Evolutionary conservation across 352 stramenopile species (phyloP).

Genomic region (Globisporangium middletonii): DNA sequence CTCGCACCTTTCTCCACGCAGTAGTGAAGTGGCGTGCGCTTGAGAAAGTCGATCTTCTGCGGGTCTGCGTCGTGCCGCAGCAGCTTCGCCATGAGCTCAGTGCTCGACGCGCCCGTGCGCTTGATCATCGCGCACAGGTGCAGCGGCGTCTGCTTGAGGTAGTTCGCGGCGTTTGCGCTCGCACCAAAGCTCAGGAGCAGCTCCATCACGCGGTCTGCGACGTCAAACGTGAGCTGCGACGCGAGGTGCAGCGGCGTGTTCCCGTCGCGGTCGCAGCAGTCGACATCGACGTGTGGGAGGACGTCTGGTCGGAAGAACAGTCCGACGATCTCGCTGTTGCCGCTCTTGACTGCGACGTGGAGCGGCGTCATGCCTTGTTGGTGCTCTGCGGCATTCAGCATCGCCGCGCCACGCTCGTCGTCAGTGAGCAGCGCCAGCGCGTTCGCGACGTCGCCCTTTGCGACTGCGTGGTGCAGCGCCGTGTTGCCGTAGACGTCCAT

Average conservation of each 20-base stretch:
- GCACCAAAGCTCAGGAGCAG: conserved; percentile 67
- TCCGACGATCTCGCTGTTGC: conserved; percentile 56
- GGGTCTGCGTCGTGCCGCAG: conserved; percentile 51
- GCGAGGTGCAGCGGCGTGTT: conserved; percentile 68
- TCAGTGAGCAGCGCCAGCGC: conserved; percentile 46
- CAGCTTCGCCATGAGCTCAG: conserved; percentile 55
- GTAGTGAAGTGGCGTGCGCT: conserved; percentile 71
- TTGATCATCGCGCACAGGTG: conserved; percentile 73
- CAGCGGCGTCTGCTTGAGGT: conserved; percentile 66
- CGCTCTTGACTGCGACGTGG: conserved; percentile 52
- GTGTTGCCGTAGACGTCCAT: conserved; percentile 59
- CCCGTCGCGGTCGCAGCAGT: conserved; percentile 59
- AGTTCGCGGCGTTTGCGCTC: conserved; percentile 53
- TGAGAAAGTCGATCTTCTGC: conserved; percentile 53
- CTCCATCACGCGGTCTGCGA: conserved; percentile 62
- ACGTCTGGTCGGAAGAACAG: conserved; percentile 78
- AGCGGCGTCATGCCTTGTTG: conserved; percentile 55
- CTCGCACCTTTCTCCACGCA: conserved; percentile 63
- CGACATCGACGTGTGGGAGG: conserved; percentile 54
- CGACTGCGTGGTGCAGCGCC: conserved; percentile 38
- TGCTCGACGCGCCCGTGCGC: conserved; percentile 28
- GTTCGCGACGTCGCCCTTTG: conserved; percentile 35
- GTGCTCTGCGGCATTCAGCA: conserved; percentile 47
- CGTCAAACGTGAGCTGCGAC: conserved; percentile 47
- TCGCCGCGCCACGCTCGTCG: conserved; percentile 26